Percentiles rank a stretch among this genome's conserved stretches.
Conservation (phyloP, 2,329 filamentous ascomycete species). For the Hypoxylon sp. region DNA sequence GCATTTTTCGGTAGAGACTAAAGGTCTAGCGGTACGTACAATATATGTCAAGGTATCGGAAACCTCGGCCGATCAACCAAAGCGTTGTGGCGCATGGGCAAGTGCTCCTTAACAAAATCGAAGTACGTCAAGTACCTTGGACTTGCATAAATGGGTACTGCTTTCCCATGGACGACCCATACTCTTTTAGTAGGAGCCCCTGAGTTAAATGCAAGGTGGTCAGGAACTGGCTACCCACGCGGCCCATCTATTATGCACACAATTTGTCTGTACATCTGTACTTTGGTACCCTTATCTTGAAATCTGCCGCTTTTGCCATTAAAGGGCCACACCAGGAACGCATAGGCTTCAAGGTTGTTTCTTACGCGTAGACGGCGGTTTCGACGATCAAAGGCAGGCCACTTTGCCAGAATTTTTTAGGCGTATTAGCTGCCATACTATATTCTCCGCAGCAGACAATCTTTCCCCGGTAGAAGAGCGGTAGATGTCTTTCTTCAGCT, state of each 20-base stretch:
- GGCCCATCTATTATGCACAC: conserved; percentile 39
- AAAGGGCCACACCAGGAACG: conserved; percentile 22
- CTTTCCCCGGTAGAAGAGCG: conserved; percentile 8
- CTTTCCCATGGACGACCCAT: conserved; percentile 13
- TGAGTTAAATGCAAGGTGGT: conserved; percentile 29
- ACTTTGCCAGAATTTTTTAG: conserved; percentile 10
- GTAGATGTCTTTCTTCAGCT: conserved; percentile 3
- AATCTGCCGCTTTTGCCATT: conserved; percentile 37
- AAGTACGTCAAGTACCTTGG: conserved; percentile 14
- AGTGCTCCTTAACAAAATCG: conserved; percentile 18
- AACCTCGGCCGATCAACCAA: conserved; percentile 25
- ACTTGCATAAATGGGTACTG: conserved; percentile 28
- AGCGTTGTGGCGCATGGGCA: conserved; percentile 15
- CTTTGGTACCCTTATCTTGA: conserved; percentile 15
- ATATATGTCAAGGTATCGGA: conserved; percentile 19
- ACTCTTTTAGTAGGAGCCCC: conserved; percentile 32
- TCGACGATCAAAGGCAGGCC: conserved; percentile 33
- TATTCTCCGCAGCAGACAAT: conserved; percentile 8
- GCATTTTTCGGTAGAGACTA: background rate
- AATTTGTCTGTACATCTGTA: conserved; percentile 29
- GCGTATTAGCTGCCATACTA: conserved; percentile 4
- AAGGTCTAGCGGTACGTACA: background rate
- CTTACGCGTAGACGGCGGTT: conserved; percentile 31
- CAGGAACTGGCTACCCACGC: conserved; percentile 19
- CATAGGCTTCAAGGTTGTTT: conserved; percentile 30